Base-by-base conservation (phyloP, 1,139 yeast genomes). In the Nakaseomyces nivariensis region DNA sequence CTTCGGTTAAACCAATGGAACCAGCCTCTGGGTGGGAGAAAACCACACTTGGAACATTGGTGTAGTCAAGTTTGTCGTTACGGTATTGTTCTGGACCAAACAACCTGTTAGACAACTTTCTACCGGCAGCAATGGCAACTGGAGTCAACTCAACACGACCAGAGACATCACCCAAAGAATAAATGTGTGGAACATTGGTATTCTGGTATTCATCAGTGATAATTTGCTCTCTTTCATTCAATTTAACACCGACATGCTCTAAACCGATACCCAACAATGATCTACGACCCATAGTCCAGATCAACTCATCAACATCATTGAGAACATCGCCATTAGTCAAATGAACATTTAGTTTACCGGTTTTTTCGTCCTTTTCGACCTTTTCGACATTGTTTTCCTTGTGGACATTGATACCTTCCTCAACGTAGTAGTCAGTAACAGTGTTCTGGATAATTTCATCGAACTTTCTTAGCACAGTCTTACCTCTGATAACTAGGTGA, bases 21-120 rank as follows among this genome's bases (percentile, higher is more conserved):
- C 97, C 98, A 17, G 94, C 95, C 71, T 92, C 98, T 32, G 99
- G 99, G 69, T 92, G 99, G 3, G 97, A 82, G 68, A 94, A 92
- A 27, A 92, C 77, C 13, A 84, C 98, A 42, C 96, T 85, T 45
- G 99, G 98, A 48, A 92, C 79, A 66, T 89, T 85, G 45, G 67
- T 70, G 68, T 83, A 94, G 66, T 89, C 97, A 67, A 86, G 86
- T 66, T 89, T 88, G 59, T 76, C 76, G 48, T 78, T 66, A 58
- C 79, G 79, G 72, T 77, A 86, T 54, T 72, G 67, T 49, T 76
- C 79, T 48, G 90, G 83, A 26, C 97, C 97, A 66, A 90, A 92
- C 54, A 92, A 72, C 67, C 99, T 79, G 72, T 89, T 90, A 40
- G 97, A 79, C 58, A 92, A 77, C 68, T 81, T 86, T 70, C 99